phyloP scores from a whole-genome alignment of 2,329 filamentous ascomycete species.

The Sporothrix sp. region DNA sequence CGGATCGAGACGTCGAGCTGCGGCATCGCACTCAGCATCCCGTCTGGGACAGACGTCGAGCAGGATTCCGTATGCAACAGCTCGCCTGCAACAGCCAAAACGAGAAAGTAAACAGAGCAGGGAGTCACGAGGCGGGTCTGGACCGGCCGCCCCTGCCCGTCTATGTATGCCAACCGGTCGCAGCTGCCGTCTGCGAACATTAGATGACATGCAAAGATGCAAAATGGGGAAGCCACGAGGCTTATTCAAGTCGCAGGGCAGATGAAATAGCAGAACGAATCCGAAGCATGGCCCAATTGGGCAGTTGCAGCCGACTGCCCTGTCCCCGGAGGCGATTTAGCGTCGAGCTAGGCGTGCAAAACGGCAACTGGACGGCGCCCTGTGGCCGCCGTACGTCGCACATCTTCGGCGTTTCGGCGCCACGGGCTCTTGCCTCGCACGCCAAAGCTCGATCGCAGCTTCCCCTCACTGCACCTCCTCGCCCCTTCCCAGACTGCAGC shows the following conservation, averaged over 20 bases:
- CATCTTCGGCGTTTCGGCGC: slow-evolving; percentile 1
- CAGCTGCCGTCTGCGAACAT: not conserved
- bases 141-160: not conserved
- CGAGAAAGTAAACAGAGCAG: not conserved
- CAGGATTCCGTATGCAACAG: not conserved
- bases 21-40: not conserved
- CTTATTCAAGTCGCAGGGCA: not conserved
- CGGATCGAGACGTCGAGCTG: too few species aligned
- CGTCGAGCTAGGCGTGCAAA: not conserved
- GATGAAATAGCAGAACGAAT: not conserved
- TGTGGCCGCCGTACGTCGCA: not conserved
- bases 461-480: not conserved
- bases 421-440: not conserved
- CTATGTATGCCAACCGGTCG: not conserved
- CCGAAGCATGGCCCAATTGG: not conserved
- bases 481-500: not conserved
- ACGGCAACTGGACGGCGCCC: not conserved
- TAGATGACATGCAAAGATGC: not conserved
- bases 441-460: too few species aligned
- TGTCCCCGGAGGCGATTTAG: not conserved
- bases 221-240: not conserved
- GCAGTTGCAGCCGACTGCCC: slow-evolving; percentile 1
- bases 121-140: not conserved
- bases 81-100: slow-evolving; percentile 1
- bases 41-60: not conserved